Base-by-base conservation (phyloP, 1,139 yeast species). In the Candida sanyaensis region DNA sequence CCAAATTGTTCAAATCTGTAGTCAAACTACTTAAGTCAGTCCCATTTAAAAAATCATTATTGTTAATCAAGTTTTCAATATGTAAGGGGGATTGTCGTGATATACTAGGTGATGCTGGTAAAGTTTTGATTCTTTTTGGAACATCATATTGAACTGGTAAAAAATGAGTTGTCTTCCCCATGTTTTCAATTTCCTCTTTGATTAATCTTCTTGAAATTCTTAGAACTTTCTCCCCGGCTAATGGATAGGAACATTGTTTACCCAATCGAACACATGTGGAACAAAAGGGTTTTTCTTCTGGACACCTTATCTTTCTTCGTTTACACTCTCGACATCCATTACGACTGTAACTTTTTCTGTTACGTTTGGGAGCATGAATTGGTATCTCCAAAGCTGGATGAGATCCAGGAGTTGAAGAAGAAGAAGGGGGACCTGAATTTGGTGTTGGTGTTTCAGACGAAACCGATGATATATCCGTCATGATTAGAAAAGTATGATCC, bases 271-370 rank as follows among this genome's bases (percentile, higher is more conserved):
- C 48, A 49, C 69, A 65, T 26, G 59, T 65, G 69, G 78, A 69
- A 55, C 86, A 81, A 36, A 56, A 56, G 0, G 83, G 83, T 50
- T 77, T 75, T 6, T 65, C 66, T 55, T 81, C 86, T 56, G 80
- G 84, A 56, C 86, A 80, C 59, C 63, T 60, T 49, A 64, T 61
- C 36, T 65, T 65, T 9, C 69, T 55, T 28, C 68, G 54, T 47
- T 64, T 65, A 47, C 69, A 65, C 49, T 64, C 68, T 27, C 57
- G 50, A 51, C 69, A 65, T 10, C 68, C 69, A 28, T 46, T 46
- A 27, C 54, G 46, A 26, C 53, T 49, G 37, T 52, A 50, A 11
- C 44, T 41, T 28, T 41, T 41, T 11, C 41, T 34, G 6, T 39
- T 37, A 5, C 46, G 41, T 26, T 37, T 27, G 6, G 31, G 26